Evolutionary conservation across 2,329 filamentous ascomycete genomes (phyloP), one percentile per base, ranked within the genome.

Genomic region (Xylariaceae sp.): DNA sequence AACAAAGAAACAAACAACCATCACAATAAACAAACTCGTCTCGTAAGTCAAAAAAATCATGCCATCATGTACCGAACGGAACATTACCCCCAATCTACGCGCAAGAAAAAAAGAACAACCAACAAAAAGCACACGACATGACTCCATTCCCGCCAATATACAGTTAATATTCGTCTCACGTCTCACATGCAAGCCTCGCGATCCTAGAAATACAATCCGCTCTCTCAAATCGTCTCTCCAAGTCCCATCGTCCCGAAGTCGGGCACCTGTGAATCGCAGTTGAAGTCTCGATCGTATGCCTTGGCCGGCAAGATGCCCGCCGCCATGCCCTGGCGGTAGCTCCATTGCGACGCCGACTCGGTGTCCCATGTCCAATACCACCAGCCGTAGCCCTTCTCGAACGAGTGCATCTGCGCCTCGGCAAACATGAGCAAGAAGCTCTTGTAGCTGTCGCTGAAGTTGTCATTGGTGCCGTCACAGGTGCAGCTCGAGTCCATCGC

Each of bases 351-450:
- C 47, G 88, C 85, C 61, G 73, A 79, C 76, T 97, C 92, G 32
- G 92, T 96, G 73, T 91, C 83, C 92, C 94, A 95, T 35, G 91
- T 97, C 94, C 94, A 99, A 74, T 99, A 99, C 74, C 95, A 96
- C 94, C 94, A 99, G 47, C 94, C 94, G 86, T 88, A 94, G 4
- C 89, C 90, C 60, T 86, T 85, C 72, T 97, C 92, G 67, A 97
- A 99, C 56, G 86, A 89, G 64, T 86, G 80, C 89, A 99, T 99
- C 75, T 99, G 94, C 51, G 91, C 94, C 72, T 96, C 87, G 4
- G 94, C 94, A 73, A 97, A 97, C 72, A 88, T 89, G 61, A 83
- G 81, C 59, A 99, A 76, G 72, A 92, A 97, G 62, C 84, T 74
- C 74, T 94, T 96, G 74, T 99, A 99, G 3, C 76, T 74, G 55